Conservation (phyloP, 2,329 filamentous ascomycete species). For the Cryphonectria naterciae region DNA sequence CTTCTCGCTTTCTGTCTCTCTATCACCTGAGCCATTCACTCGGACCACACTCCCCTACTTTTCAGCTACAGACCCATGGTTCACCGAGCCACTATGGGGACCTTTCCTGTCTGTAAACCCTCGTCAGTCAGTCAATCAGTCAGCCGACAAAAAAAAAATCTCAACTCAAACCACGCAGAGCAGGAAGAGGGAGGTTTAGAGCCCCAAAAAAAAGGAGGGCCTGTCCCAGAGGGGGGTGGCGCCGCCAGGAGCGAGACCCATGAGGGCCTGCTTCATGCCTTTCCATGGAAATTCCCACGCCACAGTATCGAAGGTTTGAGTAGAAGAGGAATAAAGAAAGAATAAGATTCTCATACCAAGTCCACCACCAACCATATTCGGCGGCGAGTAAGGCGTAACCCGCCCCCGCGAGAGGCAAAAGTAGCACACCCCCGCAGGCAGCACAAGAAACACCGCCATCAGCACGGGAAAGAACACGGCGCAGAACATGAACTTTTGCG, state of each 20-base stretch:
- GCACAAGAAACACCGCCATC: slow-evolving; percentile 20
- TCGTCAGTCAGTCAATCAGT: not conserved
- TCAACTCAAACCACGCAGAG: not conserved
- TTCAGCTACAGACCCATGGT: slow-evolving; percentile 13
- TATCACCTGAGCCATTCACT: not conserved
- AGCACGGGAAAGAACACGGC: slow-evolving; percentile 22
- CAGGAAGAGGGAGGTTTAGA: not conserved
- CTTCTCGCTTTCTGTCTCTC: no score
- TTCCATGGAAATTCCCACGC: not conserved
- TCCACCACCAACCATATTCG: slow-evolving; percentile 15
- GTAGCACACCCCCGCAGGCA: slow-evolving; percentile 25
- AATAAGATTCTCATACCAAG: not conserved
- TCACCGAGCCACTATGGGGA: not conserved
- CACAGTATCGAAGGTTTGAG: not conserved
- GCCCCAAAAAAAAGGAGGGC: no score
- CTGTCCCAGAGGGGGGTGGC: no score
- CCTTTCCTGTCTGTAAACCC: slow-evolving; percentile 11
- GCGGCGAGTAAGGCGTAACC: slow-evolving; percentile 22
- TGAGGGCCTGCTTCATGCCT: not conserved
- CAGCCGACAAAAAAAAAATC: not conserved
- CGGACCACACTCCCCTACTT: not conserved
- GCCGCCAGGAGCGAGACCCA: not conserved
- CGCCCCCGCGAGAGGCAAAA: slow-evolving; percentile 19
- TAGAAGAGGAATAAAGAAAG: not conserved
- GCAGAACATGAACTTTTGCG: slow-evolving; percentile 14